These are phyloP conservation scores for Monosporascus cannonballus DNA, from an alignment of 2,329 filamentous ascomycete species.

Conservation along the genomic window DNA sequence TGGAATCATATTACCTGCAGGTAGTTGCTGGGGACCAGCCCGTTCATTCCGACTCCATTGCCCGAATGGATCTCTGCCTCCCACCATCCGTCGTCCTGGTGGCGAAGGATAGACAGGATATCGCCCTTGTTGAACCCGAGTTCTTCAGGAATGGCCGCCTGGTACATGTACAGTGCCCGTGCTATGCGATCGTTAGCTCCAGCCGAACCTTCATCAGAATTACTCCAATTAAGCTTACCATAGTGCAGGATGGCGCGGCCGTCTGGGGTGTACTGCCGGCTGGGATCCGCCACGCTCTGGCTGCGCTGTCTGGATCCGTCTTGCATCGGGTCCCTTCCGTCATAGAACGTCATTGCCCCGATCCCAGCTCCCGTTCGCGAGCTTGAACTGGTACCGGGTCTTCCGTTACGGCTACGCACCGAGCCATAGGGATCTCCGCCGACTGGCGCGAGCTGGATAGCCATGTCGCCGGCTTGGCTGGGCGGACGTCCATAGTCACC, in stretches of 20 bases:
- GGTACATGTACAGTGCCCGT: slow-evolving; percentile 89
- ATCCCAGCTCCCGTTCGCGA: slow-evolving; percentile 26
- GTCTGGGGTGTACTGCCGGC: slow-evolving; percentile 78
- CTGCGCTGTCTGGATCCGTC: slow-evolving; percentile 54
- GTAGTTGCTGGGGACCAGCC: slow-evolving; percentile 65
- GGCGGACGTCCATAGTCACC: slow-evolving; percentile 41
- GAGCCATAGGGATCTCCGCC: slow-evolving; percentile 55
- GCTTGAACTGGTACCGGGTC: slow-evolving; percentile 38
- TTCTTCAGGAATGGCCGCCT: slow-evolving; percentile 92
- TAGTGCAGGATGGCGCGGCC: slow-evolving; percentile 87
- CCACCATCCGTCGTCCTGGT: slow-evolving; percentile 99
- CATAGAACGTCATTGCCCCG: slow-evolving; percentile 51
- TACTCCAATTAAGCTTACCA: slow-evolving; percentile 56
- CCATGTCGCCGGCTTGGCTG: slow-evolving; percentile 51
- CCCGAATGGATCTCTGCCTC: slow-evolving; percentile 84
- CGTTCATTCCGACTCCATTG: slow-evolving; percentile 45
- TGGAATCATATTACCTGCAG: slow-evolving; percentile 37
- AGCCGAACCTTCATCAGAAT: background rate
- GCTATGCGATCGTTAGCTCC: slow-evolving; percentile 44
- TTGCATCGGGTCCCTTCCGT: slow-evolving; percentile 36
- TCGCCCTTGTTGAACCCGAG: slow-evolving; percentile 90
- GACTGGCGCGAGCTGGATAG: slow-evolving; percentile 59
- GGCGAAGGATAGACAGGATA: slow-evolving; percentile 75
- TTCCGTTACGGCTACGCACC: slow-evolving; percentile 33
- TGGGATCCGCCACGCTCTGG: slow-evolving; percentile 78